Evolutionary conservation across 306 rosid species (phyloP).

Genomic region (Quercus mongolica): DNA sequence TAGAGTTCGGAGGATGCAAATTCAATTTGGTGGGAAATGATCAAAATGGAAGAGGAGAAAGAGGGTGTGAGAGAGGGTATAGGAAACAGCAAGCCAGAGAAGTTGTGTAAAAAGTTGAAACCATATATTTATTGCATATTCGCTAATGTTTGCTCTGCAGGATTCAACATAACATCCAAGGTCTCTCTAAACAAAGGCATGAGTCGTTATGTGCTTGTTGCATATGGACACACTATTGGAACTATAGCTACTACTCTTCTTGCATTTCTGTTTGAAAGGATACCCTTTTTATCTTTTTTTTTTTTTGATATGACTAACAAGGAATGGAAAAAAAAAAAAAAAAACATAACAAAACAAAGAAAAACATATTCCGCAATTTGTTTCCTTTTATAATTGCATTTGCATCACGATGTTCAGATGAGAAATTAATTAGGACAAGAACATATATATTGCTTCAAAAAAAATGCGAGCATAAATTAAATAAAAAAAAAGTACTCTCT

Average conservation of each 20-base stretch:
- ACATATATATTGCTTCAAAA: too few species aligned
- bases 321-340: too few species aligned
- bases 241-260: conserved; percentile 8
- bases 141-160: neutral
- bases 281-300: neutral
- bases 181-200: conserved; percentile 21
- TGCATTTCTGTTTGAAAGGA: conserved; percentile 25
- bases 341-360: too few species aligned
- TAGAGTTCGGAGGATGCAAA: neutral
- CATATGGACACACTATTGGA: conserved; percentile 17
- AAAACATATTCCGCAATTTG: too few species aligned
- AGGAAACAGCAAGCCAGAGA: neutral
- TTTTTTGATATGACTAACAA: too few species aligned
- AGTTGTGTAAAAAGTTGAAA: neutral
- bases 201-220: conserved; percentile 28
- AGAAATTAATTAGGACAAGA: too few species aligned
- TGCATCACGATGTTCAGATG: too few species aligned
- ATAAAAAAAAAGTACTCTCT: too few species aligned
- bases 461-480: too few species aligned
- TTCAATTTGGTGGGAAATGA: neutral
- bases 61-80: neutral
- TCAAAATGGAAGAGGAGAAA: conserved; percentile 8
- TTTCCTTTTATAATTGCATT: too few species aligned
- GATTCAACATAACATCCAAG: conserved; percentile 13
- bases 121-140: conserved; percentile 9